A percentile compares a stretch with the other conserved stretches of the same genome.
These are phyloP conservation scores for Ogataea nitratoaversa DNA, from an alignment of 805 yeast genomes.

Conservation along the genomic window DNA sequence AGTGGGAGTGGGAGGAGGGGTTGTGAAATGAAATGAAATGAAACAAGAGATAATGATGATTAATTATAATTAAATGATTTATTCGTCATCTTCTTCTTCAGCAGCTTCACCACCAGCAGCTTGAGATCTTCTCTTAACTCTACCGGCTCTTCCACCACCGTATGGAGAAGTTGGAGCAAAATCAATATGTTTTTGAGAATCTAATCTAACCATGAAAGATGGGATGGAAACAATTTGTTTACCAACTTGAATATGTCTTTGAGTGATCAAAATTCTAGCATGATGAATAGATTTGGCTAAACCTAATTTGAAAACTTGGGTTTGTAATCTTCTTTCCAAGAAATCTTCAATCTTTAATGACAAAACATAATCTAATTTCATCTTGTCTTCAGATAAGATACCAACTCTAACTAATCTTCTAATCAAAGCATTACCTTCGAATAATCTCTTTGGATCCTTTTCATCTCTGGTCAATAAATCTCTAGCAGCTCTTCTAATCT, in stretches of 20 bases:
- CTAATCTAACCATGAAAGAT: conserved; percentile 99
- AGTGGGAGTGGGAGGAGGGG: no score
- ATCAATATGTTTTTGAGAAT: conserved; percentile 99
- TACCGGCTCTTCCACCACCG: conserved; percentile 99
- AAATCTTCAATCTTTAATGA: conserved; percentile 98
- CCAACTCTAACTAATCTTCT: conserved; percentile 99
- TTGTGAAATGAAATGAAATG: no score
- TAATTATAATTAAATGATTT: conserved; percentile 26
- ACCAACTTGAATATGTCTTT: conserved; percentile 99
- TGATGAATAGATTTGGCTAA: conserved; percentile 99
- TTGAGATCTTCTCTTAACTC: conserved; percentile 95
- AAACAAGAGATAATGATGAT: no score
- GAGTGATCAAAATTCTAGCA: conserved; percentile 97
- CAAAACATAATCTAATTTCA: conserved; percentile 99
- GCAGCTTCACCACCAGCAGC: conserved; percentile 65
- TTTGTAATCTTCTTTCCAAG: conserved; percentile 99
- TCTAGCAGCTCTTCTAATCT: conserved; percentile 99
- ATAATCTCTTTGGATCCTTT: conserved; percentile 99
- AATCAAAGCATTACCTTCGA: conserved; percentile 99
- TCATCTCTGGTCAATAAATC: conserved; percentile 99
- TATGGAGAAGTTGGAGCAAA: conserved; percentile 98
- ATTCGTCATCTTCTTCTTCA: conserved; percentile 57
- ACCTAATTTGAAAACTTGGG: conserved; percentile 99
- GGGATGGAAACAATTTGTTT: conserved; percentile 98
- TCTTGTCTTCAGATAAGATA: conserved; percentile 98